These are phyloP conservation scores for Eucalyptus polybractea DNA, from an alignment of 345 rosid species.

Conservation along the genomic window DNA sequence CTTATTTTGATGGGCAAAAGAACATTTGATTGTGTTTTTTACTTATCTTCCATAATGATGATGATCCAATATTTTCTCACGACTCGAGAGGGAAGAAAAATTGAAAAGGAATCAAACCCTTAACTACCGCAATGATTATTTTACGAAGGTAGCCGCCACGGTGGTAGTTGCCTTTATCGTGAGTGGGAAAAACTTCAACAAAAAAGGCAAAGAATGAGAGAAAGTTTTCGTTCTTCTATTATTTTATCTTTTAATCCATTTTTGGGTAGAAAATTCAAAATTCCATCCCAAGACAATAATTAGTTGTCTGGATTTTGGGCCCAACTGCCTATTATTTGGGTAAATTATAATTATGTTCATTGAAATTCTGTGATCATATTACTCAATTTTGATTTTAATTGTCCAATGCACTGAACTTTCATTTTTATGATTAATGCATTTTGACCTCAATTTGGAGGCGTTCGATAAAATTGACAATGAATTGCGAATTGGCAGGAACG, in stretches of 20 bases:
- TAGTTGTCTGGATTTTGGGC: neutral
- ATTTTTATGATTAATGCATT: neutral
- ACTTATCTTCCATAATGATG: neutral
- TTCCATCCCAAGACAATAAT: neutral
- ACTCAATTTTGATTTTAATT: neutral
- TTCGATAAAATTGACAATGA: neutral
- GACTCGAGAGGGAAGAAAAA: neutral
- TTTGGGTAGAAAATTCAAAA: neutral
- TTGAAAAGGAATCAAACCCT: neutral
- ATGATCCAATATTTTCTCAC: too few species aligned
- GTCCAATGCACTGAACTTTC: neutral
- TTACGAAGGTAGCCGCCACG: neutral
- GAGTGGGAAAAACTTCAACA: neutral
- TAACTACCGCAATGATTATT: neutral
- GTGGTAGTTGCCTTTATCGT: neutral
- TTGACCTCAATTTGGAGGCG: neutral
- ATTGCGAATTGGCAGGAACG: neutral
- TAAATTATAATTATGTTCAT: neutral
- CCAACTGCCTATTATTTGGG: neutral
- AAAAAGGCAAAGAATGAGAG: neutral
- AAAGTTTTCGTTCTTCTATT: neutral
- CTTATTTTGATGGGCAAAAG: neutral
- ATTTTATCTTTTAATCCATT: neutral
- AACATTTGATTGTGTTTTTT: neutral
- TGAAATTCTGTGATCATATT: neutral